A percentile compares a stretch with the other conserved stretches of the same genome.
Conservation (phyloP, 2,329 filamentous ascomycete genomes). For the Pseudogymnoascus destructans region DNA sequence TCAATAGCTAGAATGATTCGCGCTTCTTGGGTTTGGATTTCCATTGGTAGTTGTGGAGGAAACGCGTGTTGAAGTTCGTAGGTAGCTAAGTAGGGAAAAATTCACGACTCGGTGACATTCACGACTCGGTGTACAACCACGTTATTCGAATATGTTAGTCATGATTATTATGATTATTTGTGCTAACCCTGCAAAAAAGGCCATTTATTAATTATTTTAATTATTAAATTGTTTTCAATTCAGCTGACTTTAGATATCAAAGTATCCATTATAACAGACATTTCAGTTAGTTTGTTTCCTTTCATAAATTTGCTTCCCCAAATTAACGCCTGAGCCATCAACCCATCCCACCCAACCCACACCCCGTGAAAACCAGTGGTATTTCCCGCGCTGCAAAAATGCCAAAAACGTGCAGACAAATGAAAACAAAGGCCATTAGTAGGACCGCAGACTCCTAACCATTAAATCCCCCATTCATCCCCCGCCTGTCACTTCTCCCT, state of each 20-base stretch:
- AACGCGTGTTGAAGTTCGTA: no score
- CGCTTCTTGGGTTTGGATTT: no score
- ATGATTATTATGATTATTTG: no score
- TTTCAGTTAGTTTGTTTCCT: not conserved
- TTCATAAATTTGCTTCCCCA: not conserved
- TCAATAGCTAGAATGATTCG: no score
- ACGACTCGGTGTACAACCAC: no score
- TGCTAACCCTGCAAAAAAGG: no score
- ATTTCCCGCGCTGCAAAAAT: not conserved
- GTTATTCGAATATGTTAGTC: no score
- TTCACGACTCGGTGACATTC: no score
- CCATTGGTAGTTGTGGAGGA: no score
- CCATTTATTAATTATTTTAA: not conserved
- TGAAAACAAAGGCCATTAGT: not conserved
- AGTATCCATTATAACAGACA: not conserved
- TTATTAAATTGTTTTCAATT: not conserved
- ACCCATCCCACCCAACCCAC: not conserved
- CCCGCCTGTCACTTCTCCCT: not conserved
- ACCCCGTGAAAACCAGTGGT: slow-evolving; percentile 4
- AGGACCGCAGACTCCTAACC: not conserved
- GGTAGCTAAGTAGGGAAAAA: no score
- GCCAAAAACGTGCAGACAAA: not conserved
- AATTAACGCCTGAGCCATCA: not conserved
- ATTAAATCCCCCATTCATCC: not conserved
- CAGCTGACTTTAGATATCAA: slow-evolving; percentile 2